These are phyloP conservation scores for Coprinellus micaceus DNA, from an alignment of 768 basidiomycete species.

Conservation along the genomic window DNA sequence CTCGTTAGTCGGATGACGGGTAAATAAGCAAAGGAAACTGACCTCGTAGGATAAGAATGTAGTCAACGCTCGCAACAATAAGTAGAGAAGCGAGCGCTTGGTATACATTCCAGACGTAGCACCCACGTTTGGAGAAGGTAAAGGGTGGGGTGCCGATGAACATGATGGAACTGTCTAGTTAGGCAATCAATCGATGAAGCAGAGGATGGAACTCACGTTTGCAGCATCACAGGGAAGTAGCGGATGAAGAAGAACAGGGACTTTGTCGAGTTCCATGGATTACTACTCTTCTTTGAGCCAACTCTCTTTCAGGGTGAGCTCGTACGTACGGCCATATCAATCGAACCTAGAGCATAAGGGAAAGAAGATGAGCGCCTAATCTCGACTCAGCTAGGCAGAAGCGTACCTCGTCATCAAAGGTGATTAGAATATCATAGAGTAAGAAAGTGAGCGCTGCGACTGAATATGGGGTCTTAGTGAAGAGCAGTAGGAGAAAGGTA, in stretches of 20 bases:
- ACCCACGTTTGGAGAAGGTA: conserved; percentile 36
- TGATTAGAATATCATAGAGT: conserved; percentile 39
- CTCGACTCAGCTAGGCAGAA: neutral
- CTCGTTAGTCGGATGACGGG: neutral
- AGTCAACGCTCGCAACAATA: conserved; percentile 32
- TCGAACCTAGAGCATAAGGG: no score
- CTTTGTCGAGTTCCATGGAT: conserved; percentile 34
- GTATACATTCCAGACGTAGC: conserved; percentile 41
- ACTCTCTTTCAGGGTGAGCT: neutral
- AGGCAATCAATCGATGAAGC: neutral
- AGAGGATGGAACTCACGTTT: conserved; percentile 27
- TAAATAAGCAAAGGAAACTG: neutral
- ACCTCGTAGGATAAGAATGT: conserved; percentile 40
- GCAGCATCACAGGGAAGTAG: conserved; percentile 34
- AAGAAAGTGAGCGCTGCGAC: conserved; percentile 37
- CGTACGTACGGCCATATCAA: conserved; percentile 40
- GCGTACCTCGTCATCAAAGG: conserved; percentile 37
- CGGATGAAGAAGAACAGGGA: conserved; percentile 34
- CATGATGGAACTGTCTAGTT: conserved; percentile 27
- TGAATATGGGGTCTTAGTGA: conserved; percentile 6
- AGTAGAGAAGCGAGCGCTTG: conserved; percentile 31
- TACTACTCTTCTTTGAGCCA: neutral
- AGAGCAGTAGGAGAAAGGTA: neutral
- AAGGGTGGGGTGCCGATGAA: conserved; percentile 32
- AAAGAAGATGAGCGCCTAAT: no score